Percentiles rank a stretch among this genome's conserved stretches.
Evolutionary conservation across 805 yeast species (phyloP).

Genomic region (Barnettozyma sp.): DNA sequence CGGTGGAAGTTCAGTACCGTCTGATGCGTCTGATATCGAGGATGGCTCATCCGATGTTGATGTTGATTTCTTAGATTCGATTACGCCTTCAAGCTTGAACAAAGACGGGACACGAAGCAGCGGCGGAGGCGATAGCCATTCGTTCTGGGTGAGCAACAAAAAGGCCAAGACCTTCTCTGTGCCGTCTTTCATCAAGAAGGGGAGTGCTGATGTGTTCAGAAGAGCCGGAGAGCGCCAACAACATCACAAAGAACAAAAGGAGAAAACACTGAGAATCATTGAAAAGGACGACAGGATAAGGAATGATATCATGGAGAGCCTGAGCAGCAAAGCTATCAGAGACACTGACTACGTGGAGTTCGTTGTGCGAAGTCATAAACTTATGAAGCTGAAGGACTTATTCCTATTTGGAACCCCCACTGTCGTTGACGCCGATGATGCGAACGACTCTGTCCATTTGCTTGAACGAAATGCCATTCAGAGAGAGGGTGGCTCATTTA

Average conservation of each 20-base stretch:
- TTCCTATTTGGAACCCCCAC: constrained; percentile 7
- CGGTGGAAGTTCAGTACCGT: background rate
- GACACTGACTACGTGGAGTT: constrained; percentile 8
- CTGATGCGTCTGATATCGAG: constrained; percentile 1
- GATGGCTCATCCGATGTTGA: constrained; percentile 1
- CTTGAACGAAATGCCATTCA: constrained; percentile 3
- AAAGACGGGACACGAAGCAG: too few species aligned
- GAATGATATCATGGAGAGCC: background rate
- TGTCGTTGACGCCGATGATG: constrained; percentile 1
- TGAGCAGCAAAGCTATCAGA: constrained; percentile 7
- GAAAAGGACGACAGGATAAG: background rate
- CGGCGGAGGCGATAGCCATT: too few species aligned
- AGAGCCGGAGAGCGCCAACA: constrained; percentile 2
- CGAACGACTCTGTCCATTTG: background rate
- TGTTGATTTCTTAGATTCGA: too few species aligned
- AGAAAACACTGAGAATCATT: constrained; percentile 3
- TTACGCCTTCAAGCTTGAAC: too few species aligned
- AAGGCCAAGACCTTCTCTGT: background rate
- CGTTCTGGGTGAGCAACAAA: too few species aligned
- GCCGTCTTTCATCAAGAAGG: constrained; percentile 3
- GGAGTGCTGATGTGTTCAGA: background rate
- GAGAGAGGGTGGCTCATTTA: background rate
- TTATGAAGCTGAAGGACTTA: constrained; percentile 9
- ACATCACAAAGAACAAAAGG: constrained; percentile 7
- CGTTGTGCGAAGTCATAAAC: background rate